Base-by-base conservation (phyloP, 2,329 filamentous ascomycete species). In the Mycosphaerella arachidis region DNA sequence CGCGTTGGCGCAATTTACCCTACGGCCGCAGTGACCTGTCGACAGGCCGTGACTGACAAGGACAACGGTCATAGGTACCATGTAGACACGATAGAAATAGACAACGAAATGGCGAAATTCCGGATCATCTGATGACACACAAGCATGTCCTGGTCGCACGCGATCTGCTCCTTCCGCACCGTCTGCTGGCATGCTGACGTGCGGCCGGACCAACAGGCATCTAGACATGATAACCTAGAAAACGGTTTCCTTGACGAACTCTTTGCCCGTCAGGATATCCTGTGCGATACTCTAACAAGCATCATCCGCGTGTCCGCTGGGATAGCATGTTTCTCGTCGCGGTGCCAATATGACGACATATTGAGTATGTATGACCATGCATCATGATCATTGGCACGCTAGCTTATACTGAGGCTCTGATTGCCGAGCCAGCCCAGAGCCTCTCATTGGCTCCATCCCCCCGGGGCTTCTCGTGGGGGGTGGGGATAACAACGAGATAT, bases 41-140 rank as follows among this genome's bases (percentile, higher is more conserved):
- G 16, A 13, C 12, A 9, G 29, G 46, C 46, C 12, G 8, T 29
- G 2, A 27, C 20, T 31, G 12, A 18, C 50, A 35, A 30, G 50
- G 50, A 31, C 27, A 31, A 18, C 50, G 50, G 35, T 52, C 30
- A n/a, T 20, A 52, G 6, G 3, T n/a, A 13, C 46, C 46, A 29
- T 50, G 46, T 50, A 50, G 46, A 50, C 29, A 30, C 50, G 50
- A 52, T 52, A 35, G 50, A 35, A 52, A 35, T 52, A 52, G 20
- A 50, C 29, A 16, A 6, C 20, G 46, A 4, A 29, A 29, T 50
- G 46, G 46, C 20, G 46, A n/a, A 43, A 43, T 43, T 2, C 37
- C 37, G 37, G 37, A 43, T 43, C 37, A 7, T 43, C 37, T 16
- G 27, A 48, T 27, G 20, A 3, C 8, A 31, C 6, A 12, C 50